A percentile compares a stretch with the other conserved stretches of the same genome.
These are phyloP conservation scores for Ogataea angusta DNA, from an alignment of 805 yeast species.

Conservation along the genomic window DNA sequence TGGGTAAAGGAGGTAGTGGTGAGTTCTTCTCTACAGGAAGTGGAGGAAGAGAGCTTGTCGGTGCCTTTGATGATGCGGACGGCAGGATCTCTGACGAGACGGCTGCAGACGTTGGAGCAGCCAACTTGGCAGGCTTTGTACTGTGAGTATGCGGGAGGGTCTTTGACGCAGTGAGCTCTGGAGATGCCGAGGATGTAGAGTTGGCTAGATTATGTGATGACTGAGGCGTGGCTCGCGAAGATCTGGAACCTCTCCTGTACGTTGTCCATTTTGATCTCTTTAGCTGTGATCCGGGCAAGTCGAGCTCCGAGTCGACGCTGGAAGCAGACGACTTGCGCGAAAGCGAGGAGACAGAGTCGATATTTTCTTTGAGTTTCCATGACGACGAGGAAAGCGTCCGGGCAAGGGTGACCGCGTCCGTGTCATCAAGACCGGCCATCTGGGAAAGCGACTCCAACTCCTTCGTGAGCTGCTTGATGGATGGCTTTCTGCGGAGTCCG, in stretches of 20 bases:
- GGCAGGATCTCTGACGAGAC: background rate
- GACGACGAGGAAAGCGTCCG: conserved; percentile 72
- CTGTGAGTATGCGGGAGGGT: no score
- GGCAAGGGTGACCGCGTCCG: conserved; percentile 81
- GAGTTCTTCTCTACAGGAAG: conserved; percentile 12
- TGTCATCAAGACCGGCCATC: conserved; percentile 72
- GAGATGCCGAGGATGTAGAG: background rate
- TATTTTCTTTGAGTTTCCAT: conserved; percentile 46
- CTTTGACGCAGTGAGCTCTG: background rate
- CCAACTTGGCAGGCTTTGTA: background rate
- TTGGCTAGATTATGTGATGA: background rate
- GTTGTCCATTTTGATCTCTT: conserved; percentile 51
- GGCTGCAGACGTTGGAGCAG: background rate
- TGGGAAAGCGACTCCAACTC: conserved; percentile 74
- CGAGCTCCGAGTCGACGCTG: conserved; percentile 16
- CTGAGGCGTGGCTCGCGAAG: conserved; percentile 12
- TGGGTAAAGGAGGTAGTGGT: conserved; percentile 19
- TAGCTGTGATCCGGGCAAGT: conserved; percentile 20
- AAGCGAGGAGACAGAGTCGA: conserved; percentile 28
- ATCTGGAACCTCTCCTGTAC: conserved; percentile 38
- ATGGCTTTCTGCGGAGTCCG: conserved; percentile 42
- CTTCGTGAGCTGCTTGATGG: conserved; percentile 65
- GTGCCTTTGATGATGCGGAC: conserved; percentile 11
- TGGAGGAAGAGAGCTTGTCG: conserved; percentile 17
- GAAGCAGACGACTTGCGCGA: conserved; percentile 9